Conservation (phyloP, 345 rosid species). For the Gossypium turneri region DNA sequence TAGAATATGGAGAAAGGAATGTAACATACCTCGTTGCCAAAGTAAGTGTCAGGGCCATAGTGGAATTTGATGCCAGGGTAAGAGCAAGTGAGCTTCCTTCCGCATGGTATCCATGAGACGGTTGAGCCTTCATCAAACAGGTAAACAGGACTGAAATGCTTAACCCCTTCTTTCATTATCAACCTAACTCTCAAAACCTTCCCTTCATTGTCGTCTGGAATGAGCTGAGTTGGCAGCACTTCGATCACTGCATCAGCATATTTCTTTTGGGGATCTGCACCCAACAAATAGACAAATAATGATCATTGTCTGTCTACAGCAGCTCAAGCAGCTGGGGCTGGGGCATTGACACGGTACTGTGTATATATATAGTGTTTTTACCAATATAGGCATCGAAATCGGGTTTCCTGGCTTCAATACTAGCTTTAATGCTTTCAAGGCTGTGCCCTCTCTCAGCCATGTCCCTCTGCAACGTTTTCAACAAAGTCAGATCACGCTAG, state of each 20-base stretch:
- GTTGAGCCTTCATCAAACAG: conserved; percentile 95
- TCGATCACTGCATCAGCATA: conserved; percentile 91
- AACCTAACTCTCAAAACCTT: conserved; percentile 84
- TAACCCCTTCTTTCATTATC: conserved; percentile 94
- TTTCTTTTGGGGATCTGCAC: conserved; percentile 93
- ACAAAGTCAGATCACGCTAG: conserved; percentile 5
- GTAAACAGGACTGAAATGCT: conserved; percentile 81
- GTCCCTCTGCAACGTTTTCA: conserved; percentile 59
- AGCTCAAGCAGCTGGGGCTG: background rate
- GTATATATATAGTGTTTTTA: conserved; percentile 19
- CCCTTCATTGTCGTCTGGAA: conserved; percentile 90
- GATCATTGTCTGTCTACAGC: background rate
- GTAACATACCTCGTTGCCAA: conserved; percentile 58
- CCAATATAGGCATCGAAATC: conserved; percentile 95
- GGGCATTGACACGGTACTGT: background rate
- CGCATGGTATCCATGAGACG: conserved; percentile 91
- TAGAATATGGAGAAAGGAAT: background rate
- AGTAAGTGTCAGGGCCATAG: conserved; percentile 81
- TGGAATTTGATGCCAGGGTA: conserved; percentile 95
- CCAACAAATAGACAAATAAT: background rate
- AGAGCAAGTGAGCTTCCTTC: conserved; percentile 92
- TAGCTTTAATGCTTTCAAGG: conserved; percentile 95
- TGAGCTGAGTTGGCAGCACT: conserved; percentile 81
- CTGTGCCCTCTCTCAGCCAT: conserved; percentile 99
- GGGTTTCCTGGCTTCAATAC: conserved; percentile 94